Evolutionary conservation across 805 yeast genomes (phyloP), one percentile per base, ranked within the genome.

Genomic region (Kregervanrija fluxuum): DNA sequence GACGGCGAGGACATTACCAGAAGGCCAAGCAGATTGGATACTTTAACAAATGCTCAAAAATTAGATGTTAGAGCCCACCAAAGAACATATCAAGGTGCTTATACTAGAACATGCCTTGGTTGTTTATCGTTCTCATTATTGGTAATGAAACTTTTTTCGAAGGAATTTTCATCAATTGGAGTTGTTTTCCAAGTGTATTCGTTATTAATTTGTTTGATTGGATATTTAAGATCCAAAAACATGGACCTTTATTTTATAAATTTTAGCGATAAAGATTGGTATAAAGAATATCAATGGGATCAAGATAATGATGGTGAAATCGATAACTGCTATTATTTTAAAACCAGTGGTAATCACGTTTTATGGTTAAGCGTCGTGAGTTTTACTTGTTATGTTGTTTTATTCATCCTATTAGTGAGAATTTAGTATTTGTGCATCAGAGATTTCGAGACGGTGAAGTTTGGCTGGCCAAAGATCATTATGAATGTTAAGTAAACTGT

Each of bases 31-130:
- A 42, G 64, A 14, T 48, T 65, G 42, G 51, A 54, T 10, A 56
- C 67, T 12, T 62, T 72, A 5, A 62, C 73, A 4, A 60, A 69
- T 34, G 62, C 60, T 4, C 67, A 67, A 43, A 70, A 71, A 52
- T 60, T 76, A 22, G 82, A 77, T 50, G 68, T 77, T 3, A 51
- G 82, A 53, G 93, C 91, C 0, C 83, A 82, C 53, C 93, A 85
- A 61, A 62, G 95, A 45, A 85, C 95, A 0, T 85, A 84, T 55
- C 93, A 85, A 56, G 95, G 95, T 0, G 90, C 95, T 1, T 85
- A 86, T 56, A 69, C 82, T 22, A 63, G 95, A 42, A 77, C 90
- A 0, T 83, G 90, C 15, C 64, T 86, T 30, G 82, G 85, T 15
- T 73, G 81, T 43, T 61, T 86, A 30, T 74, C 88, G 10, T 81